Evolutionary conservation across 257 asterid species (phyloP).

Genomic region (Coffea canephora): DNA sequence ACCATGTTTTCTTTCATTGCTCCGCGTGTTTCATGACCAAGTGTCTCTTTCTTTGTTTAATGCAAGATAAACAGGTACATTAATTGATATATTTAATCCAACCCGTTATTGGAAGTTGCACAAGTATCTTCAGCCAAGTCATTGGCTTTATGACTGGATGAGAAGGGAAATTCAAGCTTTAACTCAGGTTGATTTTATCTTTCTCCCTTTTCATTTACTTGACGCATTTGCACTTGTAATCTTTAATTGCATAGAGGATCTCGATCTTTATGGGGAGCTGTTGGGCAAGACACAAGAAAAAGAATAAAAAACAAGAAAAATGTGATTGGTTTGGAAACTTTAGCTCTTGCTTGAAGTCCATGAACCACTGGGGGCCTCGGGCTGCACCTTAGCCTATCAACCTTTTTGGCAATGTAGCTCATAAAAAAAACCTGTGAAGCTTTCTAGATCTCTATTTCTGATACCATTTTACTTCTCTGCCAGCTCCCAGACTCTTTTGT

Average conservation of each 20-base stretch:
- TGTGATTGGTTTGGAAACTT: background rate
- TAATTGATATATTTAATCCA: constrained; percentile 43
- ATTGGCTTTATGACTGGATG: constrained; percentile 58
- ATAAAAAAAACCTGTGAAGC: background rate
- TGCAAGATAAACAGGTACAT: constrained; percentile 34
- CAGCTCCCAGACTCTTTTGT: background rate
- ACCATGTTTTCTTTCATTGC: background rate
- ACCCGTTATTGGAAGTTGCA: constrained; percentile 61
- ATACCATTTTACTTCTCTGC: background rate
- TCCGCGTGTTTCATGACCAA: background rate
- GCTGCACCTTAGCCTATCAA: background rate
- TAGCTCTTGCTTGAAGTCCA: background rate
- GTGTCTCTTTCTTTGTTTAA: background rate
- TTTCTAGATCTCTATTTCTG: background rate
- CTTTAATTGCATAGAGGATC: background rate
- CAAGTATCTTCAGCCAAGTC: constrained; percentile 55
- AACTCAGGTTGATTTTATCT: constrained; percentile 42
- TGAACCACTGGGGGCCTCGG: background rate
- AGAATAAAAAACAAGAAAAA: background rate
- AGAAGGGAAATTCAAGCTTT: constrained; percentile 78
- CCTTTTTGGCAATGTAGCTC: background rate
- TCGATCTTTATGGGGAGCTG: background rate
- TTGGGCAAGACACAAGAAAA: background rate
- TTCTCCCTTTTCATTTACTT: constrained; percentile 4
- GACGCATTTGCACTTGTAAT: background rate